Evolutionary conservation across 169 alveolate genomes (phyloP).

Genomic region (Plasmodium knowlesi): DNA sequence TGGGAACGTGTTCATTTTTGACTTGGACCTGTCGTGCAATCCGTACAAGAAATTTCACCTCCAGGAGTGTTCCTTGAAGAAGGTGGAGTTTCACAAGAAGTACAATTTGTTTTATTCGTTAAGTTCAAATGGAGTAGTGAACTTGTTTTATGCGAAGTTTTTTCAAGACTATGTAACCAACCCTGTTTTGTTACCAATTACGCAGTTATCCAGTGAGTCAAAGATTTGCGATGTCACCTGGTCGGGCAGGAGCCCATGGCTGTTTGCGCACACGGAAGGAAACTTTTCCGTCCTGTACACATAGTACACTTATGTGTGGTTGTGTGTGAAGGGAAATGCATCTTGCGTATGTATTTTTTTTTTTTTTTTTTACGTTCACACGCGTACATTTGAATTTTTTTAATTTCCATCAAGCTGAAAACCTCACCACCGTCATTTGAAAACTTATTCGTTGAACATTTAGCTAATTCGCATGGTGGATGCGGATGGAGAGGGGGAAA

Average conservation of each 20-base stretch:
- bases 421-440: neutral
- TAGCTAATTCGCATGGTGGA: neutral
- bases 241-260: slow-evolving; percentile 73
- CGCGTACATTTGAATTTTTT: slow-evolving; percentile 2
- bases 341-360: neutral
- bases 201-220: slow-evolving; percentile 23
- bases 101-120: slow-evolving; percentile 66
- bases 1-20: slow-evolving; percentile 71
- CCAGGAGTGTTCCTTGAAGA: slow-evolving; percentile 41
- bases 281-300: slow-evolving; percentile 61
- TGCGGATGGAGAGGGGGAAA: neutral
- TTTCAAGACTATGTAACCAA: slow-evolving; percentile 72
- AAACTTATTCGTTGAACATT: neutral
- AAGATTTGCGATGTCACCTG: slow-evolving; percentile 54
- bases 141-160: slow-evolving; percentile 73
- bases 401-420: neutral
- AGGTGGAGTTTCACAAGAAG: slow-evolving; percentile 60
- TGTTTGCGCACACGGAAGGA: slow-evolving; percentile 52
- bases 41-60: slow-evolving; percentile 74
- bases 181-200: slow-evolving; percentile 75
- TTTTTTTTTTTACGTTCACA: neutral
- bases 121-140: slow-evolving; percentile 65
- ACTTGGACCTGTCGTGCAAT: slow-evolving; percentile 48
- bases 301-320: slow-evolving; percentile 13
- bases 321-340: neutral